Evolutionary conservation across 2,329 filamentous ascomycete species (phyloP).

Genomic region (Sordariomycetes sp.): DNA sequence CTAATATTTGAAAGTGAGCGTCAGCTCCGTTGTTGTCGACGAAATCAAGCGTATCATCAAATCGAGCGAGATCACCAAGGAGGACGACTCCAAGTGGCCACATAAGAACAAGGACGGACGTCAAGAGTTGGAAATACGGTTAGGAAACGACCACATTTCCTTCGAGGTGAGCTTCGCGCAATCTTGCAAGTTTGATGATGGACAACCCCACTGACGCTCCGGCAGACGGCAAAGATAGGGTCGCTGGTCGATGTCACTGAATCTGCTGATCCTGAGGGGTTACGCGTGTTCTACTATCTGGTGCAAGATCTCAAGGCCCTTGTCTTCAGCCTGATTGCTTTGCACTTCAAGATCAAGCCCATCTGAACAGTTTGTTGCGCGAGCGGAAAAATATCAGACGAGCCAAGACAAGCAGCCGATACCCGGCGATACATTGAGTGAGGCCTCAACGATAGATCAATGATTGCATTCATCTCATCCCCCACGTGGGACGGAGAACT

Average conservation of each 20-base stretch:
- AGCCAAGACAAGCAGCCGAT: too few species aligned
- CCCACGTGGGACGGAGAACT: too few species aligned
- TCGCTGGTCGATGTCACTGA: conserved; percentile 95
- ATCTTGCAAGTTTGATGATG: neutral
- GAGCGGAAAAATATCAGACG: too few species aligned
- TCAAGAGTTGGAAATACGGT: conserved; percentile 88
- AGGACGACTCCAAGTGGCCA: conserved; percentile 98
- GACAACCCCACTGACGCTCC: conserved; percentile 3
- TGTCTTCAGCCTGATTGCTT: conserved; percentile 88
- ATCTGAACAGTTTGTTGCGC: too few species aligned
- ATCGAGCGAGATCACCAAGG: conserved; percentile 94
- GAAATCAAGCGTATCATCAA: conserved; percentile 98
- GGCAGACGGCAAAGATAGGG: conserved; percentile 92
- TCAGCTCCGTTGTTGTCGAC: conserved; percentile 80
- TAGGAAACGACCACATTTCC: conserved; percentile 93
- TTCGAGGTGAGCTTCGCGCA: conserved; percentile 63
- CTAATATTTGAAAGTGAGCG: conserved; percentile 63
- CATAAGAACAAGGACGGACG: conserved; percentile 98
- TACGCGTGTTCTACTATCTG: conserved; percentile 97
- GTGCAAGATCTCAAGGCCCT: conserved; percentile 95
- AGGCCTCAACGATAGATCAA: too few species aligned
- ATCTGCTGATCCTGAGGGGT: conserved; percentile 87
- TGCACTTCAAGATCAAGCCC: conserved; percentile 94
- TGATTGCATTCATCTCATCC: too few species aligned
- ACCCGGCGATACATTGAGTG: too few species aligned